Base-by-base conservation (phyloP, 805 yeast genomes). In the Debaryomyces prosopidis region DNA sequence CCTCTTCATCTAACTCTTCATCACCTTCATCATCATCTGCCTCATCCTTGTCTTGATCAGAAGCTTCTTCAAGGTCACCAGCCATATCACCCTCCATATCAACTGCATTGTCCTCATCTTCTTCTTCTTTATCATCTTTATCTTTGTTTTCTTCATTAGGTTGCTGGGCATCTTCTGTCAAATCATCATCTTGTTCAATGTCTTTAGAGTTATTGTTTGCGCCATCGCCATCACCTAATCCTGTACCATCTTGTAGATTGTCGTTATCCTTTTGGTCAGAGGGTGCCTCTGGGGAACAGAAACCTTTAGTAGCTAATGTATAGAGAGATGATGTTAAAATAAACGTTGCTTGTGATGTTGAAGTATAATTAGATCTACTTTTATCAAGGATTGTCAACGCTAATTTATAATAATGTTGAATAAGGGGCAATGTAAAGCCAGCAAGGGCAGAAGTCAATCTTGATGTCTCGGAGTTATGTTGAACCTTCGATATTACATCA, bases 31-130 rank as follows among this genome's bases (percentile, higher is more conserved):
- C 81, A 5, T 61, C 63, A 11, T 81, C 81, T 2, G 77, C 77
- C 9, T 80, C 82, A 14, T 75, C 71, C 14, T 78, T 77, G 16
- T 82, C 87, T 60, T 83, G 85, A 45, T 80, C 85, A 8, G 90
- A 82, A 11, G 82, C 75, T 52, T 91, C 90, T 64, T 92, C 97
- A 7, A 85, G 64, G 20, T 89, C 83, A 44, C 99, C 99, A 18
- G 94, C 97, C 96, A 94, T 89, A 56, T 94, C 98, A 30, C 97
- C 97, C 56, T 91, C 96, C 62, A 91, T 87, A 40, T 89, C 96
- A 38, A 88, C 90, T 4, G 97, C 97, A 62, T 89, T 89, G 51
- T 89, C 89, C 42, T 89, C 81, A 7, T 82, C 84, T n/a, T 85
- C 85, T 8, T 82, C 84, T 1, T 68, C 71, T 5, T 82, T 79